Base-by-base conservation (phyloP, 257 asterid genomes). In the Scutellaria barbata region DNA sequence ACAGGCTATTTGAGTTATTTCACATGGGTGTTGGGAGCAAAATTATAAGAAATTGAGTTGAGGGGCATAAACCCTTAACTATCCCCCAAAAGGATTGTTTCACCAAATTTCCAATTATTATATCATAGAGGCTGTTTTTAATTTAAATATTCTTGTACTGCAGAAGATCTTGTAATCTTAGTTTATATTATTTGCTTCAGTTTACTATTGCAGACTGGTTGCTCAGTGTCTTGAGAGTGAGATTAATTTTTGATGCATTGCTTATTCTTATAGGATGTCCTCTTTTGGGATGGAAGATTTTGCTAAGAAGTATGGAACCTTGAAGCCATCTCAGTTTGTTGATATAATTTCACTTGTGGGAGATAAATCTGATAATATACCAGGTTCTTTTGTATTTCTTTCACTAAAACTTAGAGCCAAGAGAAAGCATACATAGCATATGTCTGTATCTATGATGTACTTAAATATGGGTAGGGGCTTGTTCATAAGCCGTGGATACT, bases 231-330 rank as follows among this genome's bases (percentile, higher is more conserved):
- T 63, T 52, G 43, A 48, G 3, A 51, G 63, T 57, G 33, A n/a
- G 51, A 42, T 77, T 50, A 63, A 63, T 11, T 25, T 56, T 48
- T 74, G 51, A 47, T 39, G 48, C 63, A 55, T 22, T 17, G 22
- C 41, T 52, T 42, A 42, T 77, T 39, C 64, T 69, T 71, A 76
- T 77, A 93, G 98, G 85, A 93, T 93, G 98, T 81, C 84, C 66
- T 95, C 99, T n/a, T 95, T 91, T 80, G 99, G 99, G 66, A 62
- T 91, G 86, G 98, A 95, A 76, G 99, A 95, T 77, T 95, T 88
- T 76, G 90, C 96, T 51, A 77, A 81, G 77, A 86, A 82, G 69
- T 92, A 89, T 84, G 99, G 99, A 65, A 79, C 86, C 9, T 64
- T 95, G 73, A 77, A 69, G 69, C 99, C 98, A 71, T 89, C 93